These are phyloP conservation scores for Aspergillus piperis DNA, from an alignment of 2,329 filamentous ascomycete genomes.

Conservation along the genomic window DNA sequence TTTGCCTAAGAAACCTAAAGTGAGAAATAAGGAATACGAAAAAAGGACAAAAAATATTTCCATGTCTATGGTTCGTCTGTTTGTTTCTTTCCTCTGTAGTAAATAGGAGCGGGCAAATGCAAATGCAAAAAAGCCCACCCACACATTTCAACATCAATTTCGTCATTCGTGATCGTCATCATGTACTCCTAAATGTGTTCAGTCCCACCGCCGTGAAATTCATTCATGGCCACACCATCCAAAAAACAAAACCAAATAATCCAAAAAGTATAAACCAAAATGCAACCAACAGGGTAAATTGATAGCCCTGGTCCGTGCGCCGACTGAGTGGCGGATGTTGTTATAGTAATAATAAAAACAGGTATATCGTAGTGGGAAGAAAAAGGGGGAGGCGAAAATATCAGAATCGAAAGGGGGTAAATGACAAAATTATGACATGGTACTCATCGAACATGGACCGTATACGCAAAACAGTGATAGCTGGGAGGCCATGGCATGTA, in stretches of 20 bases:
- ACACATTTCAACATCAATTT: neutral
- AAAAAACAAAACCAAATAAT: neutral
- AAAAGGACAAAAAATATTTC: too few species aligned
- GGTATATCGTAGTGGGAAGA: neutral
- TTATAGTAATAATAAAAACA: neutral
- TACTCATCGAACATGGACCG: neutral
- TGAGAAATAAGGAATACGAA: too few species aligned
- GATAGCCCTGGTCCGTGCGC: neutral
- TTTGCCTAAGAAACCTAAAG: neutral
- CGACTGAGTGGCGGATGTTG: neutral
- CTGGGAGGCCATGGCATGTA: neutral
- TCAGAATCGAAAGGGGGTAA: neutral
- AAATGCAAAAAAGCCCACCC: too few species aligned
- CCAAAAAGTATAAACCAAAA: neutral
- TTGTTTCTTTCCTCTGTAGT: neutral
- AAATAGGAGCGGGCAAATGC: too few species aligned
- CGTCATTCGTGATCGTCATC: conserved; percentile 6
- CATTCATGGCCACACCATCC: neutral
- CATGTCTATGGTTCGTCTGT: neutral
- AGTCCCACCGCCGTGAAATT: neutral
- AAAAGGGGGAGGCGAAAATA: neutral
- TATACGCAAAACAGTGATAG: neutral
- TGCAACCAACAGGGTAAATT: neutral
- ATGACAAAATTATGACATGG: neutral
- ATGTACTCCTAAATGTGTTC: conserved; percentile 1